Conservation (phyloP, 345 rosid genomes). For the Pugionium cornutum region DNA sequence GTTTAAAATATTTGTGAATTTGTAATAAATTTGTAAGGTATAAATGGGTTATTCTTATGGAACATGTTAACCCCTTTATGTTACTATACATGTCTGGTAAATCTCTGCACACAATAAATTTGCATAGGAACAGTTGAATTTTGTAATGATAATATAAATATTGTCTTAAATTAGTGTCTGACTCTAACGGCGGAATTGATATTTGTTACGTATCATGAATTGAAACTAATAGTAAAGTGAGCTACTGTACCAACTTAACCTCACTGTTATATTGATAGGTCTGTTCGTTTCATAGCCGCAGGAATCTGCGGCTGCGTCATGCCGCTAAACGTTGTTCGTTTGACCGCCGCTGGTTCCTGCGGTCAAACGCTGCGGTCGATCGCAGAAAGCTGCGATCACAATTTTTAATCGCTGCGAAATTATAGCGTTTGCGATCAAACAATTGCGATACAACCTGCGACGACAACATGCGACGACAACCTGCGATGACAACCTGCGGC, state of each 20-base stretch:
- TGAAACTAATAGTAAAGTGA: constrained; percentile 13
- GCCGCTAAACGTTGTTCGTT: too few relatives aligned
- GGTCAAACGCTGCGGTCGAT: too few relatives aligned
- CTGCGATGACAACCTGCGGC: too few relatives aligned
- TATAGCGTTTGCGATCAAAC: too few relatives aligned
- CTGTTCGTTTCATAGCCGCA: neutral
- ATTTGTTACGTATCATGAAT: constrained; percentile 20
- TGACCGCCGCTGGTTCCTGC: too few relatives aligned
- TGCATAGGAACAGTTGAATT: constrained; percentile 8
- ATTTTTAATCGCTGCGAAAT: too few relatives aligned
- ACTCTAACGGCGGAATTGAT: constrained; percentile 35
- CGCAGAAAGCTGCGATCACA: too few relatives aligned
- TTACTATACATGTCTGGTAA: constrained; percentile 37
- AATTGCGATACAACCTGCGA: too few relatives aligned
- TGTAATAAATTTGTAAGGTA: constrained; percentile 22
- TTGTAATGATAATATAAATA: neutral
- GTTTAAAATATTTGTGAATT: neutral
- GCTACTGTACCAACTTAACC: constrained; percentile 21
- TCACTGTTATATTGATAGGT: constrained; percentile 29
- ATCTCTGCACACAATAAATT: constrained; percentile 27
- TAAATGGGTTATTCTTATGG: constrained; percentile 31
- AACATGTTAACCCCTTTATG: constrained; percentile 8
- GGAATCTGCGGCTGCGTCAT: too few relatives aligned
- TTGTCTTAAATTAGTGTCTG: constrained; percentile 32
- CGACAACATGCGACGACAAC: too few relatives aligned